These are phyloP conservation scores for Pythium utonaiense DNA, from an alignment of 352 stramenopile species.

Conservation along the genomic window DNA sequence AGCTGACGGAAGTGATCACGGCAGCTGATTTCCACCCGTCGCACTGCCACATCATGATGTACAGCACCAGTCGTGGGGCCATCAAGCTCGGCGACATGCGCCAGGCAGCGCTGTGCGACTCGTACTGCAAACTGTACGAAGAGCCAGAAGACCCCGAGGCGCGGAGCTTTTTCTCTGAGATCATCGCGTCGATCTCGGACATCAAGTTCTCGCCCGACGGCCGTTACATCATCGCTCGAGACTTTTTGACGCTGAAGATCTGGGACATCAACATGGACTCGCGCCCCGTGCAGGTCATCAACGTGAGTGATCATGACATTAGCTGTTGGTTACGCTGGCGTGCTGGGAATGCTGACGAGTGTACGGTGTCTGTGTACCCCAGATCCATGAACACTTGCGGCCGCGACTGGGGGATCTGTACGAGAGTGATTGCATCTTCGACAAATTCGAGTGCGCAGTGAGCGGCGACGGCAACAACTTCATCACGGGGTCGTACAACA, in stretches of 20 bases:
- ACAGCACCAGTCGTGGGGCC: slow-evolving; percentile 89
- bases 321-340: no score
- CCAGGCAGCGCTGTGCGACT: slow-evolving; percentile 84
- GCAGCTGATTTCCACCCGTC: slow-evolving; percentile 91
- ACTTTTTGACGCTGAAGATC: slow-evolving; percentile 95
- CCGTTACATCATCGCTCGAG: slow-evolving; percentile 92
- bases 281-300: slow-evolving; percentile 90
- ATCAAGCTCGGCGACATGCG: slow-evolving; percentile 94
- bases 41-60: slow-evolving; percentile 94
- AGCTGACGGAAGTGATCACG: slow-evolving; percentile 96
- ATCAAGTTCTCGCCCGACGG: slow-evolving; percentile 93
- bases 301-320: slow-evolving; percentile 45
- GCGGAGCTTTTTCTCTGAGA: slow-evolving; percentile 95
- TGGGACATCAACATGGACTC: slow-evolving; percentile 96
- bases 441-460: slow-evolving; percentile 95
- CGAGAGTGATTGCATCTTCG: slow-evolving; percentile 96
- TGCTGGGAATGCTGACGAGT: no score
- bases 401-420: slow-evolving; percentile 89
- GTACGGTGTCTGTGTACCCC: not conserved
- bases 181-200: slow-evolving; percentile 94
- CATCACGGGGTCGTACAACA: slow-evolving; percentile 94
- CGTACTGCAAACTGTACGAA: slow-evolving; percentile 83
- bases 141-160: slow-evolving; percentile 74
- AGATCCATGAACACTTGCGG: slow-evolving; percentile 92
- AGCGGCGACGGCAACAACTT: slow-evolving; percentile 91